Evolutionary conservation across 2,329 filamentous ascomycete species (phyloP).

Genomic region (Penicillium brevicompactum): DNA sequence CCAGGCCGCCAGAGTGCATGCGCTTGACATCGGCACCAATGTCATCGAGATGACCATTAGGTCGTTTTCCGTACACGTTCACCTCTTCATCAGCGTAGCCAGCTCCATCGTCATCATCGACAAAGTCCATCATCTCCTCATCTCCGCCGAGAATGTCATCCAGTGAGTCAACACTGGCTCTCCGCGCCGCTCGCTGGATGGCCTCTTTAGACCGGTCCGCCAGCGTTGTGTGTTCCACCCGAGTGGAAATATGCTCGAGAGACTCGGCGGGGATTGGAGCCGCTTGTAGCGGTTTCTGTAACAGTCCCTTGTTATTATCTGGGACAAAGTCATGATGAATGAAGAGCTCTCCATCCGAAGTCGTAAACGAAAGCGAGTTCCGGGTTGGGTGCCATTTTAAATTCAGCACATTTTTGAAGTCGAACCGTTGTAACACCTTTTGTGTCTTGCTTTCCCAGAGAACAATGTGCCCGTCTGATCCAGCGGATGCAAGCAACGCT

Average conservation of each 20-base stretch:
- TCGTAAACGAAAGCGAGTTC: conserved; percentile 90
- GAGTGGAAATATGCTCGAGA: conserved; percentile 68
- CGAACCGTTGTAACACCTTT: conserved; percentile 73
- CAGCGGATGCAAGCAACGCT: conserved; percentile 71
- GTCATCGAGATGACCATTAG: conserved; percentile 52
- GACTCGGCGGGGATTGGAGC: conserved; percentile 87
- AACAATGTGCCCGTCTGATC: conserved; percentile 51
- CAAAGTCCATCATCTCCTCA: conserved; percentile 75
- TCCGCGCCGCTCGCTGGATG: conserved; percentile 56
- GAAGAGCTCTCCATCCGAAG: conserved; percentile 87
- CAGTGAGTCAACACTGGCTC: conserved; percentile 72
- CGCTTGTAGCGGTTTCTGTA: conserved; percentile 64
- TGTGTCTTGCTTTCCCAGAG: conserved; percentile 93
- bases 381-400: conserved; percentile 88
- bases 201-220: conserved; percentile 59
- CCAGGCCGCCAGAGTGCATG: conserved; percentile 50
- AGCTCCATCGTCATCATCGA: conserved; percentile 92
- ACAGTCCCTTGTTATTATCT: conserved; percentile 49
- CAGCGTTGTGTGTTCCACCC: conserved; percentile 59
- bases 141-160: conserved; percentile 75
- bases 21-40: conserved; percentile 54
- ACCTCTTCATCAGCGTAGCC: conserved; percentile 71
- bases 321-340: conserved; percentile 69
- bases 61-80: conserved; percentile 66
- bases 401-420: conserved; percentile 81